Evolutionary conservation across 2,329 filamentous ascomycete genomes (phyloP).

Genomic region (Colletotrichum sp.): DNA sequence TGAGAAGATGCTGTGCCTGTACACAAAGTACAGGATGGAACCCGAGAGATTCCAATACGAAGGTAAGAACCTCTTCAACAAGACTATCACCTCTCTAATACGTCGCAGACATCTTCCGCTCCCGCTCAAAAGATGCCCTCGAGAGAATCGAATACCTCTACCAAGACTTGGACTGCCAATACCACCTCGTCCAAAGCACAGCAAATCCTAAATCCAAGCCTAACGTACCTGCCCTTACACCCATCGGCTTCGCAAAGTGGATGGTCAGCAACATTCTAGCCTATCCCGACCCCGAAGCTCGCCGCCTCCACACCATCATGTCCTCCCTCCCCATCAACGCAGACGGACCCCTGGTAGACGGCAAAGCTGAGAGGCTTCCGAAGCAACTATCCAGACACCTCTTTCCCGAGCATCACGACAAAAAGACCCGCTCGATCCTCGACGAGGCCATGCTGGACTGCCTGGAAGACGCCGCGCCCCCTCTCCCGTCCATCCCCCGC

Average conservation of each 20-base stretch:
- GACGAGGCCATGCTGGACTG: constrained; percentile 62
- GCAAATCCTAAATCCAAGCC: constrained; percentile 51
- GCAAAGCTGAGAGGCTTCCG: constrained; percentile 75
- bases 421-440: constrained; percentile 62
- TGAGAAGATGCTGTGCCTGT: constrained; percentile 76
- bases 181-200: constrained; percentile 67
- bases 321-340: constrained; percentile 71
- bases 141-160: constrained; percentile 65
- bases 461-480: constrained; percentile 15
- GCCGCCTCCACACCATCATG: constrained; percentile 72
- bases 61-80: constrained; percentile 47
- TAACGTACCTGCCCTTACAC: constrained; percentile 68
- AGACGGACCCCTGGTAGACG: constrained; percentile 55
- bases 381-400: constrained; percentile 78
- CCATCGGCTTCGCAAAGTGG: constrained; percentile 73
- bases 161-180: constrained; percentile 57
- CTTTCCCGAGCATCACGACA: constrained; percentile 66
- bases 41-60: constrained; percentile 73
- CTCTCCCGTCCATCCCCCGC: not conserved
- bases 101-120: constrained; percentile 57
- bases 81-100: not conserved
- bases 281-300: constrained; percentile 77
- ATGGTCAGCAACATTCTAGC: constrained; percentile 75
- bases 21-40: constrained; percentile 67
- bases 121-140: constrained; percentile 39